A percentile compares a stretch with the other conserved stretches of the same genome.
Evolutionary conservation across 192 early-diverging fungal genomes (phyloP).

Genomic region (Coemansia sp.): DNA sequence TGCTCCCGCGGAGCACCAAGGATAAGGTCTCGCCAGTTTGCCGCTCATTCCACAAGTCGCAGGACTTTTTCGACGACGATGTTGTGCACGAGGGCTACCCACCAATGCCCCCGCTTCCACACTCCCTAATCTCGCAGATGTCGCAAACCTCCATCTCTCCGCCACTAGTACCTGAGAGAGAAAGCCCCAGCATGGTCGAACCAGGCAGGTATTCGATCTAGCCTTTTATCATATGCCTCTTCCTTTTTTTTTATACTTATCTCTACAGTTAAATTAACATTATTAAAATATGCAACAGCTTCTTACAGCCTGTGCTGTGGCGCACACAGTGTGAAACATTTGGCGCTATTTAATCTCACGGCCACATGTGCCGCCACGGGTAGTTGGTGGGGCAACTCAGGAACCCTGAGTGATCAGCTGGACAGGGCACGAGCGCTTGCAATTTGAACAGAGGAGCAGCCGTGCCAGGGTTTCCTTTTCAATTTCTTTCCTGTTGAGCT

Average conservation of each 20-base stretch:
- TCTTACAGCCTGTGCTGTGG: background rate
- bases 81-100: background rate
- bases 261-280: constrained; percentile 3
- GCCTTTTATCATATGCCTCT: background rate
- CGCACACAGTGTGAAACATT: constrained; percentile 8
- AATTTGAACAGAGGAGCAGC: too few species aligned
- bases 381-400: background rate
- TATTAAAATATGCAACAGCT: background rate
- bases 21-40: constrained; percentile 14
- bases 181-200: background rate
- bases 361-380: constrained; percentile 1
- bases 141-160: constrained; percentile 9
- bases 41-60: constrained; percentile 26
- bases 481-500: background rate
- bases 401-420: constrained; percentile 9
- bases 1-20: constrained; percentile 34
- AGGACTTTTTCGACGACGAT: constrained; percentile 13
- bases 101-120: constrained; percentile 4
- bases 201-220: background rate
- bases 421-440: background rate
- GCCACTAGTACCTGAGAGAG: background rate
- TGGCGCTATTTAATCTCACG: background rate
- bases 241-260: background rate
- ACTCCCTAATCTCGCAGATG: constrained; percentile 1
- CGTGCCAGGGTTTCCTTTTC: background rate